Percentiles rank a stretch among this genome's conserved stretches.
phyloP scores from a whole-genome alignment of 164 flowering plant genomes.

The Magnolia changhungtana region DNA sequence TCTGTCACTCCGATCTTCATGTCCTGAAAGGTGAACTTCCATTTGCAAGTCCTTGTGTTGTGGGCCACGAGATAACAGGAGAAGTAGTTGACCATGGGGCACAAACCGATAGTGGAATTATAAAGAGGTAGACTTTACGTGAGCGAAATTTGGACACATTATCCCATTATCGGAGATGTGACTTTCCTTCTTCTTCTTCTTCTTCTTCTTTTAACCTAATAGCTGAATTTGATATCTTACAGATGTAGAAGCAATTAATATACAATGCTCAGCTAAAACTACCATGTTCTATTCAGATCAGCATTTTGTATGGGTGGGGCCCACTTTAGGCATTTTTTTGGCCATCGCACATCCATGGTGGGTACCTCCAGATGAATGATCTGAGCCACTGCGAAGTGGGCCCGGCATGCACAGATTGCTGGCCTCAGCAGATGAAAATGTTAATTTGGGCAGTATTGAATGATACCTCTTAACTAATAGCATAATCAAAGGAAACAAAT shows the following conservation, averaged over 20 bases:
- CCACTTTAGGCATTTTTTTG: too few relatives aligned
- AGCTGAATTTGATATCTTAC: background rate
- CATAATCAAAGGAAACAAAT: background rate
- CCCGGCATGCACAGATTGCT: background rate
- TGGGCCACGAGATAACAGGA: constrained; percentile 98
- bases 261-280: too few relatives aligned
- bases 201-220: background rate
- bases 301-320: too few relatives aligned
- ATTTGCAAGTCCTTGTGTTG: constrained; percentile 86
- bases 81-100: constrained; percentile 92
- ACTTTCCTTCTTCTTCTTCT: background rate
- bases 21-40: constrained; percentile 97
- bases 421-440: background rate
- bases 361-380: background rate
- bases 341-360: background rate
- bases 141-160: background rate
- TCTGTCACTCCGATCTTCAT: constrained; percentile 98
- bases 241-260: background rate
- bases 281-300: too few relatives aligned
- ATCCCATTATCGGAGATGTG: background rate
- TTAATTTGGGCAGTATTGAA: background rate
- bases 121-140: constrained; percentile 43
- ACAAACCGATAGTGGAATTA: constrained; percentile 58
- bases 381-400: background rate
- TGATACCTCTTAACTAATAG: background rate